These are phyloP conservation scores for Acer saccharum DNA, from an alignment of 345 rosid species.

Conservation along the genomic window DNA sequence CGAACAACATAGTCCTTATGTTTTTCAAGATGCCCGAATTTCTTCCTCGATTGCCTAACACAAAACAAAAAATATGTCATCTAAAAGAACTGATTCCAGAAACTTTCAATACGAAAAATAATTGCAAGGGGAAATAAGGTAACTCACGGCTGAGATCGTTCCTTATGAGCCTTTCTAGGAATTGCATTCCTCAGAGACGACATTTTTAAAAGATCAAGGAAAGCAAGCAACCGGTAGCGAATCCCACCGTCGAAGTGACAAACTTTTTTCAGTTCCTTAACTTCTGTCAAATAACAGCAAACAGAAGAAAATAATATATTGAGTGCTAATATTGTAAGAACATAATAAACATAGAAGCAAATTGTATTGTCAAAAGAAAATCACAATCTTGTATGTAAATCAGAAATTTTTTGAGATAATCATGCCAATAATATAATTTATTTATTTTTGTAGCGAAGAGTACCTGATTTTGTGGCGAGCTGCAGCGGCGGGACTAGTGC, in stretches of 20 bases:
- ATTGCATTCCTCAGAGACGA: slow-evolving; percentile 77
- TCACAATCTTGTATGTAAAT: too few relatives aligned
- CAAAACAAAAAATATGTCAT: not conserved
- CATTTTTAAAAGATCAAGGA: slow-evolving; percentile 38
- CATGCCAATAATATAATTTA: too few relatives aligned
- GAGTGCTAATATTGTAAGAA: too few relatives aligned
- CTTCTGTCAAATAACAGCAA: not conserved
- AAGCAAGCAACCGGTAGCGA: too few relatives aligned
- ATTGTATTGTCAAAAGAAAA: too few relatives aligned
- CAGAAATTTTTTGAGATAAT: too few relatives aligned
- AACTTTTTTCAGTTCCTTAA: not conserved
- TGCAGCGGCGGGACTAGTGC: too few relatives aligned
- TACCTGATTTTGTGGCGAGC: too few relatives aligned
- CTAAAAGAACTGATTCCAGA: not conserved
- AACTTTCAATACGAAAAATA: not conserved
- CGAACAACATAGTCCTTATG: slow-evolving; percentile 89
- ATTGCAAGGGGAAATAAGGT: not conserved
- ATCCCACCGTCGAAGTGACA: too few relatives aligned
- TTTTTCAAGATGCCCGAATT: slow-evolving; percentile 80
- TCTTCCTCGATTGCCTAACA: slow-evolving; percentile 67
- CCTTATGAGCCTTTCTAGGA: slow-evolving; percentile 73
- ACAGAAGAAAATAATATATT: not conserved
- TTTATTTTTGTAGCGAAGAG: too few relatives aligned
- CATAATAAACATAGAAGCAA: too few relatives aligned
- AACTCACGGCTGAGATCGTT: slow-evolving; percentile 87